These are phyloP conservation scores for Oryza punctata DNA, from an alignment of 176 grass and related monocot species.

Conservation along the genomic window DNA sequence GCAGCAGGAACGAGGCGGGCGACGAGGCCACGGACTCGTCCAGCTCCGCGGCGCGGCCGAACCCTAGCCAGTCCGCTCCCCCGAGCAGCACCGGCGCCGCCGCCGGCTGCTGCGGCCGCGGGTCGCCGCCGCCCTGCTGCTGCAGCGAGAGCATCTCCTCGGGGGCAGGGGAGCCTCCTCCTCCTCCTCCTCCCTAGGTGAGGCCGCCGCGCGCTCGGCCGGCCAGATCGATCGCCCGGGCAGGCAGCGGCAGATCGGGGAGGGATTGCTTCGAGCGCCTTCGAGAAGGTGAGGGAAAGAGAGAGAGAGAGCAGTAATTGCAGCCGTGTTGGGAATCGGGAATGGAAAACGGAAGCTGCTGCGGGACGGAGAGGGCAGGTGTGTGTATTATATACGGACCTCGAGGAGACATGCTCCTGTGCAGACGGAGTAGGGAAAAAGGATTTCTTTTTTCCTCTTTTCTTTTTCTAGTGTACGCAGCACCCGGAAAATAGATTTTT, in stretches of 20 bases:
- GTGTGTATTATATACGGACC: neutral
- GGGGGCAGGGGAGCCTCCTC: constrained; percentile 20
- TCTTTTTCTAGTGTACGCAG: too few relatives aligned
- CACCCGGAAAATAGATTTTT: too few relatives aligned
- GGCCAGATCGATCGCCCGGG: constrained; percentile 42
- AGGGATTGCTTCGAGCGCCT: neutral
- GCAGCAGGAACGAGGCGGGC: constrained; percentile 40
- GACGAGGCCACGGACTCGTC: constrained; percentile 26
- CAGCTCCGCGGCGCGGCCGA: constrained; percentile 33
- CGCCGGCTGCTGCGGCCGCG: constrained; percentile 39
- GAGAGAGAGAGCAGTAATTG: neutral
- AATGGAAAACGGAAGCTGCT: constrained; percentile 21
- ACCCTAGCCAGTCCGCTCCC: constrained; percentile 50
- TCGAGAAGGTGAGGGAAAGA: neutral
- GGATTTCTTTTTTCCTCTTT: too few relatives aligned
- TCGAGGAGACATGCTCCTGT: neutral
- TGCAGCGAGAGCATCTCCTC: constrained; percentile 49
- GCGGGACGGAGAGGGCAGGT: neutral
- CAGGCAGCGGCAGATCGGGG: neutral
- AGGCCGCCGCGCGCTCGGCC: constrained; percentile 2
- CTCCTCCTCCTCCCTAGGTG: constrained; percentile 34
- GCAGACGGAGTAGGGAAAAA: neutral
- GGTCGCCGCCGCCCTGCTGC: constrained; percentile 28
- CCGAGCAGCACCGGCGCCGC: constrained; percentile 17
- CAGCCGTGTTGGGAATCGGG: constrained; percentile 22